Conservation (phyloP, 2,329 filamentous ascomycete genomes). For the Colletotrichum brevisporum region DNA sequence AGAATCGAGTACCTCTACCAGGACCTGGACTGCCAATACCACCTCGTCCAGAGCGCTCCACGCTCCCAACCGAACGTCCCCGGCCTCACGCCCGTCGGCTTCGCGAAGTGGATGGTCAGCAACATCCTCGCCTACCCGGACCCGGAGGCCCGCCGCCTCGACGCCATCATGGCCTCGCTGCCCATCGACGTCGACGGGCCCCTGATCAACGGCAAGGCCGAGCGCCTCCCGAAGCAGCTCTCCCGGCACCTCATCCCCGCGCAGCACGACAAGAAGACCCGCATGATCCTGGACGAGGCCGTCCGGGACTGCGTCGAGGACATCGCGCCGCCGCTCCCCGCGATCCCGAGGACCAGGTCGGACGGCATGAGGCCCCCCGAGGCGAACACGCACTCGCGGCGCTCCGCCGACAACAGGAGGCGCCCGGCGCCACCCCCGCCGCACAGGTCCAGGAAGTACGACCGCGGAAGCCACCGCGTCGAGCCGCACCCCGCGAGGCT, state of each 20-base stretch:
- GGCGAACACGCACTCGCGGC: conserved; percentile 21
- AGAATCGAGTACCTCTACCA: conserved; percentile 72
- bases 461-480: background rate
- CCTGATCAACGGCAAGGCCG: conserved; percentile 71
- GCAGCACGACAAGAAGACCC: conserved; percentile 67
- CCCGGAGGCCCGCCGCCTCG: conserved; percentile 78
- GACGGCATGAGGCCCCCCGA: background rate
- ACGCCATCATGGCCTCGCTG: conserved; percentile 77
- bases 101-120: conserved; percentile 78
- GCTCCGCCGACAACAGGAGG: conserved; percentile 7
- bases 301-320: conserved; percentile 63
- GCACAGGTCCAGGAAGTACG: conserved; percentile 22
- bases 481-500: conserved; percentile 17
- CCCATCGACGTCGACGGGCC: conserved; percentile 72
- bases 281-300: conserved; percentile 72
- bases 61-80: conserved; percentile 71
- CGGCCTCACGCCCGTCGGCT: conserved; percentile 76
- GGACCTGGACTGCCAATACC: conserved; percentile 70
- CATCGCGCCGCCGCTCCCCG: conserved; percentile 16
- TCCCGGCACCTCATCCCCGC: conserved; percentile 80
- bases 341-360: conserved; percentile 12
- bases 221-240: conserved; percentile 84
- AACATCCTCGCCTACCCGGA: conserved; percentile 84
- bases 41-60: conserved; percentile 71
- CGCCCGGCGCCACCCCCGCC: background rate